Percentiles rank a stretch among this genome's conserved stretches.
Evolutionary conservation across 345 rosid genomes (phyloP).

Genomic region (Aethionema arabicum): DNA sequence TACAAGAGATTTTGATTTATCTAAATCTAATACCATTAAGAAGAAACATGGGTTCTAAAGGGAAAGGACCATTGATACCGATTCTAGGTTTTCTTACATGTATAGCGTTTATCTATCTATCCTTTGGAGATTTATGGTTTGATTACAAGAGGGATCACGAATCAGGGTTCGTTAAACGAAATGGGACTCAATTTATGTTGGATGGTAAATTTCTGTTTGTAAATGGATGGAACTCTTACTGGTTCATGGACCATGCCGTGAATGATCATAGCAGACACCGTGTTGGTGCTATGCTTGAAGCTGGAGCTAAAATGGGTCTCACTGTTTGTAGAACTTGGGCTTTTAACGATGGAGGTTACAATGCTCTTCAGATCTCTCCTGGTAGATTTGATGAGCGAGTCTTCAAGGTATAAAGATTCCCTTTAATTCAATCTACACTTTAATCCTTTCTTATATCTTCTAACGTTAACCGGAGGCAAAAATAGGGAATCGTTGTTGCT

Average conservation of each 20-base stretch:
- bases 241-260: constrained; percentile 91
- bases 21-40: constrained; percentile 21
- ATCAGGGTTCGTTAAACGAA: constrained; percentile 61
- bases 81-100: constrained; percentile 82
- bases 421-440: neutral
- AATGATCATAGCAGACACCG: constrained; percentile 60
- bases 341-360: constrained; percentile 84
- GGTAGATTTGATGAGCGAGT: constrained; percentile 82
- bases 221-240: constrained; percentile 94
- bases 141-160: constrained; percentile 34
- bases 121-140: constrained; percentile 61
- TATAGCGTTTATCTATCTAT: constrained; percentile 66
- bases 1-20: constrained; percentile 17
- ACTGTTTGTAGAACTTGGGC: constrained; percentile 98
- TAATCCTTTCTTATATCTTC: no score
- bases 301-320: constrained; percentile 90
- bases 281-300: constrained; percentile 65
- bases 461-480: no score
- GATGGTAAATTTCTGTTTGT: constrained; percentile 63
- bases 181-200: constrained; percentile 68
- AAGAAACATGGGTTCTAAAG: constrained; percentile 46
- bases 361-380: constrained; percentile 93
- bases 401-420: constrained; percentile 56
- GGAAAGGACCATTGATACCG: constrained; percentile 62
- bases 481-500: no score